phyloP scores from a whole-genome alignment of 495 filamentous ascomycete species.

The Tuber aestivum region DNA sequence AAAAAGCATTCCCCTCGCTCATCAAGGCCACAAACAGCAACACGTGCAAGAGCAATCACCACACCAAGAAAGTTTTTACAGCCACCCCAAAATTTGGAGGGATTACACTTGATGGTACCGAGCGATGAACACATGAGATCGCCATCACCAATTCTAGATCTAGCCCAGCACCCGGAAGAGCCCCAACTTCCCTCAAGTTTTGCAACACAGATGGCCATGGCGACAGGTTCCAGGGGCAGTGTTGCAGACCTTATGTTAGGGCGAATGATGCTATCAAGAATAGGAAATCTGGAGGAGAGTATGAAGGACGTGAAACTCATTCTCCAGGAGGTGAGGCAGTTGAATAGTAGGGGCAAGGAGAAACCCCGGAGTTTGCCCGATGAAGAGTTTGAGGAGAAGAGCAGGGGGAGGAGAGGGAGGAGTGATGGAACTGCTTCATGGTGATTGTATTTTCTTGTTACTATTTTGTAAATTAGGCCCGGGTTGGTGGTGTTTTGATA shows the following conservation, averaged over 20 bases:
- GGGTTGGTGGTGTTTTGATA: no score
- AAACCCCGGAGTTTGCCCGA: constrained; percentile 8
- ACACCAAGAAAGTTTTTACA: constrained; percentile 51
- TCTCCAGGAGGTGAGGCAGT: constrained; percentile 71
- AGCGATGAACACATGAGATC: constrained; percentile 41
- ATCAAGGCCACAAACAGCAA: constrained; percentile 43
- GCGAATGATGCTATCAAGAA: constrained; percentile 78
- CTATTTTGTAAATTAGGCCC: no score
- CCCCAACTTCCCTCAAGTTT: constrained; percentile 67
- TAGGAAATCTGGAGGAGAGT: constrained; percentile 83
- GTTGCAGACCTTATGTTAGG: constrained; percentile 64
- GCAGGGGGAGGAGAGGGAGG: no score
- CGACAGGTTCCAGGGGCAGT: constrained; percentile 52
- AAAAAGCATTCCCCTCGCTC: constrained; percentile 45
- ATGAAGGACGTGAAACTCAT: constrained; percentile 63
- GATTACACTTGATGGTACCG: constrained; percentile 43
- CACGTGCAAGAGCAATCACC: constrained; percentile 51
- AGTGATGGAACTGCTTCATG: no score
- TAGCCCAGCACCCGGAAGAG: constrained; percentile 40
- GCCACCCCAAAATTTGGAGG: constrained; percentile 52
- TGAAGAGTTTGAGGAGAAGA: not conserved
- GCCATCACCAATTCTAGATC: constrained; percentile 19
- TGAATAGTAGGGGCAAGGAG: constrained; percentile 43
- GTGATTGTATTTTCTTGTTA: no score
- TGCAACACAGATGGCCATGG: constrained; percentile 70